phyloP scores from a whole-genome alignment of 345 rosid species.

The Clarkia xantiana region DNA sequence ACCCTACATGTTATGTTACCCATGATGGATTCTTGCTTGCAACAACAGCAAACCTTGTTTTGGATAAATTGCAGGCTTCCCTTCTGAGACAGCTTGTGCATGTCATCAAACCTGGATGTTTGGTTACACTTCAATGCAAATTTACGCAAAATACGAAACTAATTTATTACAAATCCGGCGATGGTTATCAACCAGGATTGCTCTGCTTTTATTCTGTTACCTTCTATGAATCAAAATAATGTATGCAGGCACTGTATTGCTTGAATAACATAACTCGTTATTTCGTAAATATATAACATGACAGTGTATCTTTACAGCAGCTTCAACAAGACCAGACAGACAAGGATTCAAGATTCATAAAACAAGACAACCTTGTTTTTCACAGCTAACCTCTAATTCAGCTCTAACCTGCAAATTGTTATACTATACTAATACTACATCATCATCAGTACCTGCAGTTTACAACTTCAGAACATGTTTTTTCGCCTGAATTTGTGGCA shows the following conservation, averaged over 20 bases:
- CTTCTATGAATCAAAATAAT: not conserved
- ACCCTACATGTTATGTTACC: not conserved
- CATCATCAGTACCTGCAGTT: not conserved
- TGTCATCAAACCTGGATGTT: no score
- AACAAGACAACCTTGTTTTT: not conserved
- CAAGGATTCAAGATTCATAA: not conserved
- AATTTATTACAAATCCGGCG: no score
- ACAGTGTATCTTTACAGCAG: not conserved
- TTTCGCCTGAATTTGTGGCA: not conserved
- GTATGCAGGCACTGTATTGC: not conserved
- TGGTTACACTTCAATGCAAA: no score
- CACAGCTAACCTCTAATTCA: not conserved
- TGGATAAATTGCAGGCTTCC: slow-evolving; percentile 20
- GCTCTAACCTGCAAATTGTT: no score
- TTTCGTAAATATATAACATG: not conserved
- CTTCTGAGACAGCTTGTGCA: slow-evolving; percentile 5
- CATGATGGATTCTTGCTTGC: no score
- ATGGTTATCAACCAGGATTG: not conserved
- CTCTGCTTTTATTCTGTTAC: not conserved
- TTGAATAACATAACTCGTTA: not conserved
- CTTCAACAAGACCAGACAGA: not conserved
- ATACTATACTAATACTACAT: not conserved
- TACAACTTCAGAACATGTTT: not conserved
- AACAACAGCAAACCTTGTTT: no score
- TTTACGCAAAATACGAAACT: no score